Evolutionary conservation across 352 stramenopile species (phyloP).

Genomic region (Globisporangium rhizosaccharum): DNA sequence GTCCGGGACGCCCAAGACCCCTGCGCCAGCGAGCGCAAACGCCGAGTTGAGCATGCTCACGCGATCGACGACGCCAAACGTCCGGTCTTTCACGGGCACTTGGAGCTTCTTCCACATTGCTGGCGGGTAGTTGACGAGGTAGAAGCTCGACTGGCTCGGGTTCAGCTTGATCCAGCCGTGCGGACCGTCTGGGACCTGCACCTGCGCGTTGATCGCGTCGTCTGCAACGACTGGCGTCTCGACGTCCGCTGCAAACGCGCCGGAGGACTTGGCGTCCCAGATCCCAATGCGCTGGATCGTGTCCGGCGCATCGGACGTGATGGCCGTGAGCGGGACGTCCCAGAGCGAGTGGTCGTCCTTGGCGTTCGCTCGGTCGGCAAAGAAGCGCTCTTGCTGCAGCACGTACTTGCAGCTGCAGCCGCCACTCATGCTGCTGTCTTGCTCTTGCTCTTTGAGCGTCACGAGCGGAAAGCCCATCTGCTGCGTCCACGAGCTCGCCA

Average conservation of each 20-base stretch:
- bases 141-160: conserved; percentile 91
- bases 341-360: conserved; percentile 71
- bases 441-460: conserved; percentile 47
- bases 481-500: conserved; percentile 93
- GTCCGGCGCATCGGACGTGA: conserved; percentile 37
- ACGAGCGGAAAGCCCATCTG: conserved; percentile 93
- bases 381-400: conserved; percentile 92
- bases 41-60: conserved; percentile 90
- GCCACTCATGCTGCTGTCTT: too few species aligned
- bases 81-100: conserved; percentile 36
- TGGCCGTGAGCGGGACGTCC: conserved; percentile 82
- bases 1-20: conserved; percentile 35
- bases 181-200: conserved; percentile 38
- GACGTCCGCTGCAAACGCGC: conserved; percentile 13
- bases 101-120: conserved; percentile 84
- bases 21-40: conserved; percentile 86
- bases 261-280: conserved; percentile 49
- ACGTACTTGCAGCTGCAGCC: conserved; percentile 43
- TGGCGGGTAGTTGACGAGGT: conserved; percentile 91
- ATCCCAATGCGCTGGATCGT: conserved; percentile 57
- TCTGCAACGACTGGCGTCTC: conserved; percentile 51
- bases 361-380: conserved; percentile 79
- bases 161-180: conserved; percentile 95
- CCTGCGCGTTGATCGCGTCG: conserved; percentile 81
- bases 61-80: conserved; percentile 81